Evolutionary conservation across 495 filamentous ascomycete species (phyloP).

Genomic region (Penicillium taxi): DNA sequence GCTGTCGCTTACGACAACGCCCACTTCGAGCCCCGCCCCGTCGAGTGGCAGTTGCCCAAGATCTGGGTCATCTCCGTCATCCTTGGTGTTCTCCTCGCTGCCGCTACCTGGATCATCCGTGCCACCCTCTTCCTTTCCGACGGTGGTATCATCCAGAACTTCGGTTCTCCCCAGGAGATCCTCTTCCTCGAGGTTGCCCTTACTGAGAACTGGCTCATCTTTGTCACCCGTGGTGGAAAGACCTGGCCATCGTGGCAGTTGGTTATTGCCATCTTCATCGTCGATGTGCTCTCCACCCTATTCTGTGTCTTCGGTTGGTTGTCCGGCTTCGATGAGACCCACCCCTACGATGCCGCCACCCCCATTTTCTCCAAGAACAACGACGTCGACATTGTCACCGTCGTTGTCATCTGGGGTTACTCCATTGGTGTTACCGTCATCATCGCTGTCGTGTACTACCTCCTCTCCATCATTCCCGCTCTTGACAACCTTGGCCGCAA

Average conservation of each 20-base stretch:
- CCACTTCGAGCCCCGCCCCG: conserved; percentile 61
- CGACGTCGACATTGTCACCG: conserved; percentile 65
- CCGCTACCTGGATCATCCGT: conserved; percentile 64
- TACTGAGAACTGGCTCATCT: conserved; percentile 75
- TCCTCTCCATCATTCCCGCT: conserved; percentile 58
- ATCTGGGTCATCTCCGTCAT: conserved; percentile 69
- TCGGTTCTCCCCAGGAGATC: conserved; percentile 61
- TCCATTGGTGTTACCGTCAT: conserved; percentile 70
- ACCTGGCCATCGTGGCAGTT: conserved; percentile 69
- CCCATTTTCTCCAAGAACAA: conserved; percentile 47
- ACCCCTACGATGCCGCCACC: conserved; percentile 34
- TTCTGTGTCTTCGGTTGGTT: conserved; percentile 72
- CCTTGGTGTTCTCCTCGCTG: conserved; percentile 56
- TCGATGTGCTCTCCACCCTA: conserved; percentile 61
- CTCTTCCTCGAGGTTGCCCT: conserved; percentile 68
- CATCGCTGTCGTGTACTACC: conserved; percentile 70
- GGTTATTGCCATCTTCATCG: conserved; percentile 60
- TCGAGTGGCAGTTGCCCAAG: conserved; percentile 72
- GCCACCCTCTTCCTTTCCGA: conserved; percentile 55
- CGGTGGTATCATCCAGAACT: conserved; percentile 69
- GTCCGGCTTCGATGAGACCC: conserved; percentile 34
- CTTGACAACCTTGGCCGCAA: conserved; percentile 74
- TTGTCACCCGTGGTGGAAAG: conserved; percentile 65
- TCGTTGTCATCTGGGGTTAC: conserved; percentile 71
- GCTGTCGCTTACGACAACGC: conserved; percentile 73